Evolutionary conservation across 768 basidiomycete species (phyloP), one percentile per base, ranked within the genome.

Genomic region (Asterophora parasitica): DNA sequence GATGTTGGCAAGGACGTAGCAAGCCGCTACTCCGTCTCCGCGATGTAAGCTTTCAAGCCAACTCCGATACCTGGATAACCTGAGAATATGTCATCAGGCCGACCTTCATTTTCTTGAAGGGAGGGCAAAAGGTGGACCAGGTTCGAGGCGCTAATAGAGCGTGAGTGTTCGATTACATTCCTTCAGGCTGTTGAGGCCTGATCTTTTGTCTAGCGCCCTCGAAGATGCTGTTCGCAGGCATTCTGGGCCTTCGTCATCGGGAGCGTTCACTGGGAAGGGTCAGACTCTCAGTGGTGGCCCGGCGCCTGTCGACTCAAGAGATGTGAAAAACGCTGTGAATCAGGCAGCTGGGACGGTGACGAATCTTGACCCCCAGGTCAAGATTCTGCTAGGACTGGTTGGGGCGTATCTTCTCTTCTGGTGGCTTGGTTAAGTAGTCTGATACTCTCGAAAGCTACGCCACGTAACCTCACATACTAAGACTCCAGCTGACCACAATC

Each of bases 31-130:
- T 65, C 65, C 4, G 74, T 93, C 50, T 67, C 79, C 19, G 88
- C 88, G 0, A 92, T 93, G 89, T 87, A 54, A 57, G 79, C 30
- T 58, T 10, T 19, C 35, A 7, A 32, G 32, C 5, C 20, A 17
- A 30, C 3, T 2, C 10, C 35, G 23, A 23, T 16, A 23, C 5
- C 28, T 20, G 12, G 36, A 6, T 23, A 11, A 39, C 1, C 28
- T 31, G 16, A n/a, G 7, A n/a, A 7, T 16, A 38, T 15, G 8
- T 15, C 11, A 10, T 12, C 13, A 90, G 88, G 90, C 90, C 90
- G 2, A 90, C 90, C 0, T 92, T 92, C 53, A 61, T 92, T 28
- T 89, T 92, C 62, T 57, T 92, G 50, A 82, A 78, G 57, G 86
- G 85, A 15, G 69, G 62, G 32, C 71, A 70, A 1, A 80, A 88